Evolutionary conservation across 805 yeast genomes (phyloP).

Genomic region (Vanderwaltozyma tropicalis): DNA sequence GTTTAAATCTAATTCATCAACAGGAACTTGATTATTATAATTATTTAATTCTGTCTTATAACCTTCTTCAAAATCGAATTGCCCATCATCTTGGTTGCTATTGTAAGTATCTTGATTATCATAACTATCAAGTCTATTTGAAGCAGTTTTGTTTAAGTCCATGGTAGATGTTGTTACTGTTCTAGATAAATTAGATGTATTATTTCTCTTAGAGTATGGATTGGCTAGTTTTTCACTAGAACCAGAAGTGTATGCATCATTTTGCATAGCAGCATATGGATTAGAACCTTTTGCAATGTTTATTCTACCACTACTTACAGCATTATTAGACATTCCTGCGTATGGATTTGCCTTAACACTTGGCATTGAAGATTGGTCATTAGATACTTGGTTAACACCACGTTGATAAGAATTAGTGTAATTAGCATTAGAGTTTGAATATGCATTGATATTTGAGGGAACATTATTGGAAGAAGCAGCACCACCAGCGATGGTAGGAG

Average conservation of each 20-base stretch:
- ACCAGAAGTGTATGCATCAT: not conserved
- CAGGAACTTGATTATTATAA: not conserved
- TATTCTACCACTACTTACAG: conserved; percentile 3
- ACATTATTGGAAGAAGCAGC: too few relatives aligned
- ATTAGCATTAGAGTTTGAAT: not conserved
- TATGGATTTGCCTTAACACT: not conserved
- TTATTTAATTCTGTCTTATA: not conserved
- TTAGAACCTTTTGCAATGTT: conserved; percentile 1
- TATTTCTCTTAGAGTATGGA: conserved; percentile 1
- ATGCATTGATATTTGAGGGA: too few relatives aligned
- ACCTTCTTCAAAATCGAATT: conserved; percentile 17
- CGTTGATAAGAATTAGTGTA: not conserved
- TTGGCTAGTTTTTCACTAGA: not conserved
- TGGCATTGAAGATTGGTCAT: not conserved
- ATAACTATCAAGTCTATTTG: not conserved
- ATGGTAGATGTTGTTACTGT: not conserved
- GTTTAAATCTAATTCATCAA: conserved; percentile 4
- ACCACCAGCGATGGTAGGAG: too few relatives aligned
- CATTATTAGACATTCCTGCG: not conserved
- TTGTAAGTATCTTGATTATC: conserved; percentile 2
- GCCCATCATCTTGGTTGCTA: conserved; percentile 5
- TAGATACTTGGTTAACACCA: too few relatives aligned
- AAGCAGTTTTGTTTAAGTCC: conserved; percentile 2
- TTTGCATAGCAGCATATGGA: conserved; percentile 5
- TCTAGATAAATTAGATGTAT: not conserved